Base-by-base conservation (phyloP, 78 protist species). In the Chrysochromulina tobinii region DNA sequence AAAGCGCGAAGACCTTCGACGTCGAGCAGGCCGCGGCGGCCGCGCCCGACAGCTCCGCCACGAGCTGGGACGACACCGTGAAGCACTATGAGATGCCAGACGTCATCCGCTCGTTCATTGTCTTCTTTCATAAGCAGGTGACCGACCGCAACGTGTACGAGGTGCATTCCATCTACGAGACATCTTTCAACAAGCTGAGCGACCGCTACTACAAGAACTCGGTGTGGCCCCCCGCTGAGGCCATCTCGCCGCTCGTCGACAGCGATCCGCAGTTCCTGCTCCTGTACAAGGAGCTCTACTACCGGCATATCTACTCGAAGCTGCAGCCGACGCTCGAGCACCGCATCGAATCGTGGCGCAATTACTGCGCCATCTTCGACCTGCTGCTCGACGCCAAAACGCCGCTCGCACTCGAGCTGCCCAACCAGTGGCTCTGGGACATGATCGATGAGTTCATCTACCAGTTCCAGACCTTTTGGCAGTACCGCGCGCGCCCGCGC, bases 401-500 rank as follows among this genome's bases (percentile, higher is more conserved):
- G 38, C 59, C 59, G 15, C 25, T 3, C 38, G 91, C 53, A 18
- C 90, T 95, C 27, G 96, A 94, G 86, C 85, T 97, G 55, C 98
- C 98, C 66, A 77, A 61, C 81, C 95, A 93, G 77, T 97, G 99
- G 99, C 89, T 97, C 48, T 97, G 99, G 99, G 98, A 96, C 92
- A 96, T 97, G 66, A 90, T 96, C 55, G 98, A 97, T 91, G 99
- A 97, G 95, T 96, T 95, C 77, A 92, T 97, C 88, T 97, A 96
- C 94, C 99, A 97, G 93, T 96, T 94, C 93, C 97, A 94, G 55
- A 38, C 2, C 85, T 97, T 94, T 92, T 94, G 95, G 91, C 90
- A 53, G 58, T 90, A 48, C 81, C 93, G 94, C 83, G 20, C 92
- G 50, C 93, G 94, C 61, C 64, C 59, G 55, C 38, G 53, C n/a